Evolutionary conservation across 345 rosid genomes (phyloP).

Genomic region (Citrus sp.): DNA sequence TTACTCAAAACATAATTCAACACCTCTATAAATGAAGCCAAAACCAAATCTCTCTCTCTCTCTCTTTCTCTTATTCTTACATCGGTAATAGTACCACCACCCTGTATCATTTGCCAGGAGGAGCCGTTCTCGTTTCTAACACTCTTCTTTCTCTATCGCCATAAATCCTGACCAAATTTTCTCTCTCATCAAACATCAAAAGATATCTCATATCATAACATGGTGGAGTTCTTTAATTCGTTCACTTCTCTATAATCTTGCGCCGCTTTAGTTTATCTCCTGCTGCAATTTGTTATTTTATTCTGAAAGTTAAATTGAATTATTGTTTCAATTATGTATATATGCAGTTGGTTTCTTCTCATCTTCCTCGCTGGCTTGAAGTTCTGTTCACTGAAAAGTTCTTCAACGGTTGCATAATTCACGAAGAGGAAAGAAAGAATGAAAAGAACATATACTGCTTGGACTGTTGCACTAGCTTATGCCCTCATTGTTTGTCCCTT

Average conservation of each 20-base stretch:
- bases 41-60: not conserved
- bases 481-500: constrained; percentile 76
- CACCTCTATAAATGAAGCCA: constrained; percentile 29
- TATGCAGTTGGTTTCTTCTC: constrained; percentile 29
- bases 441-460: constrained; percentile 80
- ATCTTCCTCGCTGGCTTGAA: constrained; percentile 51
- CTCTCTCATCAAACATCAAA: constrained; percentile 14
- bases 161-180: constrained; percentile 8
- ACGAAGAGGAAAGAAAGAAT: constrained; percentile 64
- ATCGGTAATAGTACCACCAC: constrained; percentile 39
- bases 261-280: not conserved
- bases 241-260: not conserved
- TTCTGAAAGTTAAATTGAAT: not conserved
- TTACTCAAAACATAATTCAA: constrained; percentile 8
- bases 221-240: constrained; percentile 29
- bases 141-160: constrained; percentile 28
- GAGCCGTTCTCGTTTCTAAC: constrained; percentile 52
- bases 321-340: not conserved
- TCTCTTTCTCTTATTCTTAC: constrained; percentile 19
- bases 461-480: constrained; percentile 72
- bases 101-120: constrained; percentile 55
- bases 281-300: not conserved
- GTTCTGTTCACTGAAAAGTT: constrained; percentile 67
- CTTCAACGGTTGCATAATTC: constrained; percentile 72
- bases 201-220: constrained; percentile 8